A percentile compares a stretch with the other conserved stretches of the same genome.
These are phyloP conservation scores for Chaetomiaceae sp. DNA, from an alignment of 2,329 filamentous ascomycete species.

Conservation along the genomic window DNA sequence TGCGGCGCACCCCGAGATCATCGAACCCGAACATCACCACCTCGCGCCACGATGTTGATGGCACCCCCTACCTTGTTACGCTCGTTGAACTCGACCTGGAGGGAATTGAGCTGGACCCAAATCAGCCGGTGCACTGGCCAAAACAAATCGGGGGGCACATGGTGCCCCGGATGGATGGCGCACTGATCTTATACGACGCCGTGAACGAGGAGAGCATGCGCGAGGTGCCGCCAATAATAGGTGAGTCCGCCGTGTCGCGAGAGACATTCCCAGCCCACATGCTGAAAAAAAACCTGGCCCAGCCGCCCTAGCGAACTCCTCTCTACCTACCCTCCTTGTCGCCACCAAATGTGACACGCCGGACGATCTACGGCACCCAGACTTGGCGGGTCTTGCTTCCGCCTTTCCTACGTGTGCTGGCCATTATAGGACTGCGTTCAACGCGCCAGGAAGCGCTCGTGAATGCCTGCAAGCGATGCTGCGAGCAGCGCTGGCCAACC, in stretches of 20 bases:
- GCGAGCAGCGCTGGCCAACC: slow-evolving; percentile 59
- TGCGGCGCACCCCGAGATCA: slow-evolving; percentile 48
- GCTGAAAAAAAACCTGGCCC: slow-evolving; percentile 25
- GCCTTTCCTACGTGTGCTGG: slow-evolving; percentile 65
- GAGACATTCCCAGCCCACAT: not conserved
- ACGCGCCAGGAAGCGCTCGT: slow-evolving; percentile 64
- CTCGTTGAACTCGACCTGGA: slow-evolving; percentile 62
- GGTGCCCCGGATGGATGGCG: slow-evolving; percentile 73
- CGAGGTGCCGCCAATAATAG: slow-evolving; percentile 67
- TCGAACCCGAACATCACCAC: slow-evolving; percentile 50
- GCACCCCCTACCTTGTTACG: slow-evolving; percentile 51
- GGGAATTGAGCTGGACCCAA: slow-evolving; percentile 54
- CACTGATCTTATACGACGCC: slow-evolving; percentile 82
- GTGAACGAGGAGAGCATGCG: slow-evolving; percentile 69
- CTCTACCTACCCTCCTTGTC: slow-evolving; percentile 71
- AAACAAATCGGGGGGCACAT: slow-evolving; percentile 63
- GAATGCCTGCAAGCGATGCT: slow-evolving; percentile 71
- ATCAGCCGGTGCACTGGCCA: slow-evolving; percentile 58
- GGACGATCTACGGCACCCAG: slow-evolving; percentile 62
- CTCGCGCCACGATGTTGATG: slow-evolving; percentile 53
- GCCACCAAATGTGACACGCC: slow-evolving; percentile 86
- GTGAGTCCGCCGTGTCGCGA: slow-evolving; percentile 50
- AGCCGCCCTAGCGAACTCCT: slow-evolving; percentile 69
- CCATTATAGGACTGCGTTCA: slow-evolving; percentile 66
- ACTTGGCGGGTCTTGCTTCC: slow-evolving; percentile 56